Evolutionary conservation across 768 basidiomycete genomes (phyloP).

Genomic region (Xanthoconium purpureum): DNA sequence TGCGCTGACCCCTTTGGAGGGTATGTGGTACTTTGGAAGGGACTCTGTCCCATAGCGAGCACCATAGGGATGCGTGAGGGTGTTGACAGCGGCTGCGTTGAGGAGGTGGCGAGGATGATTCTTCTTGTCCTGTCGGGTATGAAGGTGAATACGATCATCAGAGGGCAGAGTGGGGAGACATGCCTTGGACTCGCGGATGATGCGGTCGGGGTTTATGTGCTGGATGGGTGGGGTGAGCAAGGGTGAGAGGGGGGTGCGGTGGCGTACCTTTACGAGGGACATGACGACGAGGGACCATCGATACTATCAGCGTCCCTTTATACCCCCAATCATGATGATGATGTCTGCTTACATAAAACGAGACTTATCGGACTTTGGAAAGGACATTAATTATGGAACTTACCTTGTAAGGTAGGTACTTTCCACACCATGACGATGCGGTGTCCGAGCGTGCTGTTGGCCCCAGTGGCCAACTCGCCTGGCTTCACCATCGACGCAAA

Average conservation of each 20-base stretch:
- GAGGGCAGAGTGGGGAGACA: constrained; percentile 3
- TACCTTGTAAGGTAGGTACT: too few relatives aligned
- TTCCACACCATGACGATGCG: constrained; percentile 22
- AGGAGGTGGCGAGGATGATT: constrained; percentile 32
- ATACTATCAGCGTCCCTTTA: too few relatives aligned
- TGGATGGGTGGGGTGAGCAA: constrained; percentile 21
- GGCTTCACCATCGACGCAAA: constrained; percentile 43
- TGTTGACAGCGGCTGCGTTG: constrained; percentile 33
- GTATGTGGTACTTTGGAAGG: constrained; percentile 66
- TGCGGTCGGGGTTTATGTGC: constrained; percentile 67
- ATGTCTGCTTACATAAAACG: background rate
- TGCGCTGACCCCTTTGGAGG: constrained; percentile 55
- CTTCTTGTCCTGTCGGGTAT: constrained; percentile 46
- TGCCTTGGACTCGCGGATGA: constrained; percentile 59
- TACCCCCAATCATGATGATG: too few relatives aligned
- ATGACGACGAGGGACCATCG: constrained; percentile 36
- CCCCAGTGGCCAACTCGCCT: constrained; percentile 28
- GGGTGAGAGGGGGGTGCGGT: background rate
- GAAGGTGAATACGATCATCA: background rate
- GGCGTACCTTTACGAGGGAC: constrained; percentile 57
- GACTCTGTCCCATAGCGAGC: constrained; percentile 65
- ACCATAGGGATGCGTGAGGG: constrained; percentile 48
- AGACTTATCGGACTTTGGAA: too few relatives aligned
- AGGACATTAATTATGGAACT: too few relatives aligned
- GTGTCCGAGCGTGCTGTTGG: constrained; percentile 27